phyloP scores from a whole-genome alignment of 805 yeast genomes.

The Candida chilensis region DNA sequence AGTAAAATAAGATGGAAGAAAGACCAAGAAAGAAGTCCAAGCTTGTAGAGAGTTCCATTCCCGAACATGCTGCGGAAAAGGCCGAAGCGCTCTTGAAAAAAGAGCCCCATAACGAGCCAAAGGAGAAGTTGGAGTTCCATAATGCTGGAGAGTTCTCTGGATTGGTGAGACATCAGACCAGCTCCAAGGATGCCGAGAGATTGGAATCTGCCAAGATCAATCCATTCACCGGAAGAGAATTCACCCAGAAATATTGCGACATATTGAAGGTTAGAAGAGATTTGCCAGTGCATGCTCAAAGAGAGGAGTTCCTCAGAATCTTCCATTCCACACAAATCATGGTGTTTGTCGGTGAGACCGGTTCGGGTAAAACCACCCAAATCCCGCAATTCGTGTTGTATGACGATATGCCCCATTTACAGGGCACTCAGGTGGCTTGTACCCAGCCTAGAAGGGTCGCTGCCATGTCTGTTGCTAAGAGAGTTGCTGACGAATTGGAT shows the following conservation, averaged over 20 bases:
- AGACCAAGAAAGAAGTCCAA: conserved; percentile 42
- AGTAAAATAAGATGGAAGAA: too few relatives aligned
- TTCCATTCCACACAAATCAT: conserved; percentile 86
- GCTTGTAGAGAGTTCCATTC: conserved; percentile 39
- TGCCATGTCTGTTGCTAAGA: conserved; percentile 95
- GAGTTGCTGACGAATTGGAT: conserved; percentile 98
- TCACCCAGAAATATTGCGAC: conserved; percentile 61
- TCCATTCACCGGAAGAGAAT: conserved; percentile 69
- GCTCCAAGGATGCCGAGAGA: conserved; percentile 49
- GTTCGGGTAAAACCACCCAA: conserved; percentile 98
- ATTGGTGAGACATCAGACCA: conserved; percentile 52
- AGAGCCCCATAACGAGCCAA: conserved; percentile 35
- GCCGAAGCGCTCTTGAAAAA: conserved; percentile 45
- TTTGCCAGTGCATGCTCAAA: conserved; percentile 89
- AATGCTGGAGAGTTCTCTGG: conserved; percentile 59
- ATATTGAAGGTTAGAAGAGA: conserved; percentile 76
- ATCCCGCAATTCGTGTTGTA: conserved; percentile 91
- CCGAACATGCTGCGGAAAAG: conserved; percentile 58
- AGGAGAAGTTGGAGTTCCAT: conserved; percentile 36
- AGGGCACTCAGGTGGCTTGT: conserved; percentile 85
- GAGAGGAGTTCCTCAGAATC: conserved; percentile 77
- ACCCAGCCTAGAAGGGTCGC: conserved; percentile 98
- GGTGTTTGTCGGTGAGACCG: conserved; percentile 99
- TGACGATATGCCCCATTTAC: conserved; percentile 87
- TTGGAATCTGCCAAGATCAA: conserved; percentile 54